Percentiles rank a stretch among this genome's conserved stretches.
Conservation (phyloP, 768 basidiomycete species). For the Holtermanniella nyarrowii region DNA sequence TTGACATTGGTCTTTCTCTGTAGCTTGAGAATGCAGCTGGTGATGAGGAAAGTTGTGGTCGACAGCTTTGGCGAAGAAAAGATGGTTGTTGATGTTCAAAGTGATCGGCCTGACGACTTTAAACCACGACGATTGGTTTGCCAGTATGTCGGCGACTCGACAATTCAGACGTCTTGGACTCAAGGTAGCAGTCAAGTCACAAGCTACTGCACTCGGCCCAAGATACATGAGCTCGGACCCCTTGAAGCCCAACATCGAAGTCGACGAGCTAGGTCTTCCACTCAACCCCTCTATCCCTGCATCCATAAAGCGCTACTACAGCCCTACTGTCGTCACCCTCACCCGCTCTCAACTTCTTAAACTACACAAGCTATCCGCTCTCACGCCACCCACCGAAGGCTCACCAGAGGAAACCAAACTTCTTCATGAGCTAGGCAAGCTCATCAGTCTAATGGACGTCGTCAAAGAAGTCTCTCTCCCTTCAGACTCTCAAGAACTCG, state of each 20-base stretch:
- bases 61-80: too few relatives aligned
- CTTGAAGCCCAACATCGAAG: not conserved
- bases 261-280: not conserved
- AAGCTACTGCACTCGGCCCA: too few relatives aligned
- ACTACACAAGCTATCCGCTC: slow-evolving; percentile 25
- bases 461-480: slow-evolving; percentile 25
- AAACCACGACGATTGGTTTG: too few relatives aligned
- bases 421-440: slow-evolving; percentile 11
- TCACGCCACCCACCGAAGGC: slow-evolving; percentile 16
- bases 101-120: too few relatives aligned
- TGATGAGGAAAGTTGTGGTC: too few relatives aligned
- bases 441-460: slow-evolving; percentile 25
- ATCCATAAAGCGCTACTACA: not conserved
- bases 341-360: slow-evolving; percentile 2
- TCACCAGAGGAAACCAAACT: slow-evolving; percentile 15
- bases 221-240: too few relatives aligned
- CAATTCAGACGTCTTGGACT: too few relatives aligned
- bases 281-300: not conserved
- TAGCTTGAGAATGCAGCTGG: too few relatives aligned
- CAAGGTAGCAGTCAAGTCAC: too few relatives aligned
- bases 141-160: too few relatives aligned
- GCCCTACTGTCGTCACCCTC: not conserved
- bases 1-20: too few relatives aligned
- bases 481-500: not conserved
- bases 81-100: too few relatives aligned